phyloP scores from a whole-genome alignment of 306 rosid genomes.

The Ormosia emarginata region DNA sequence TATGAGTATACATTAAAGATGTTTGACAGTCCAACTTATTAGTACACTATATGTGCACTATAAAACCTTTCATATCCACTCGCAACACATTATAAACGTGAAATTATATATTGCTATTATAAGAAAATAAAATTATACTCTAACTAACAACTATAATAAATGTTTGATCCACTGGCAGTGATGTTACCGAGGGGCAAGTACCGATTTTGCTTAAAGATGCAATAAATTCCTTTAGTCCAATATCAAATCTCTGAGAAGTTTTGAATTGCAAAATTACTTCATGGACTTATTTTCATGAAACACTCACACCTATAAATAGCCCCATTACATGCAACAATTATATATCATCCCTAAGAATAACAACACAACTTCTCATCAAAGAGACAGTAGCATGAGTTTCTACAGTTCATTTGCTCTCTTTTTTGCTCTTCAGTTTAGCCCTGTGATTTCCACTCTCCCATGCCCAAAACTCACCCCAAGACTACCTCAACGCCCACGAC shows the following conservation, averaged over 20 bases:
- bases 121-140: too few relatives aligned
- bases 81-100: too few relatives aligned
- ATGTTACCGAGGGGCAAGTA: background rate
- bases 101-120: too few relatives aligned
- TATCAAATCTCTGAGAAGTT: background rate
- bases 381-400: background rate
- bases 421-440: background rate
- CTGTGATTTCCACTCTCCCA: background rate
- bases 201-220: background rate
- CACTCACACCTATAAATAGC: background rate
- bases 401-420: background rate
- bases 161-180: background rate
- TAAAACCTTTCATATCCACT: too few relatives aligned
- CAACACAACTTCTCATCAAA: background rate
- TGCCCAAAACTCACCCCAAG: slow-evolving; percentile 24
- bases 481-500: slow-evolving; percentile 30
- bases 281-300: background rate
- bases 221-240: background rate
- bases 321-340: background rate
- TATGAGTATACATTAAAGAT: too few relatives aligned
- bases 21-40: too few relatives aligned
- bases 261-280: background rate
- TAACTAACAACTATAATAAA: too few relatives aligned
- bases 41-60: too few relatives aligned
- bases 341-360: background rate